A percentile compares a stretch with the other conserved stretches of the same genome.
phyloP scores from a whole-genome alignment of 73 alveolate species.

The Tetrahymena malaccensis region DNA sequence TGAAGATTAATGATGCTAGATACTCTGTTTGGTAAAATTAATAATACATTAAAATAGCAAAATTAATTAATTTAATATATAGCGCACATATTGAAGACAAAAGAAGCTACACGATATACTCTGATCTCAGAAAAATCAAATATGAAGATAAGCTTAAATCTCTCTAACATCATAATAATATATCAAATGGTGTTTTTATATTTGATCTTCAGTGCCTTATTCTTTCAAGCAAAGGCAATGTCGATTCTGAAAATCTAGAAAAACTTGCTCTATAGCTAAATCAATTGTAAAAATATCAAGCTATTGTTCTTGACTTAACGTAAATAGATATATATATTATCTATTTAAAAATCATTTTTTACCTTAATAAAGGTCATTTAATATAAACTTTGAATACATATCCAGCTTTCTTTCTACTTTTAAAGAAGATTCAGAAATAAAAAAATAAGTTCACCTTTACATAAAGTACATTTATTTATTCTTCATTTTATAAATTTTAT shows the following conservation, averaged over 20 bases:
- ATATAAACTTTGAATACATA: neutral
- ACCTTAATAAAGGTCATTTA: neutral
- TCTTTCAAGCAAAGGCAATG: neutral
- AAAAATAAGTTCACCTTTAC: neutral
- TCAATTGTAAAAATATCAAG: neutral
- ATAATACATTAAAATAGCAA: neutral
- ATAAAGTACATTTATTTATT: neutral
- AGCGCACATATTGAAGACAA: neutral
- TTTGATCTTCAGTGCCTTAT: neutral
- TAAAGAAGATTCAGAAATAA: neutral
- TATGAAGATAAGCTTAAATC: neutral
- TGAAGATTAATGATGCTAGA: neutral
- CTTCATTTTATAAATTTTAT: too few relatives aligned
- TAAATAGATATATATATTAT: neutral
- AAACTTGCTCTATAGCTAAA: neutral
- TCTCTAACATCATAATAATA: neutral
- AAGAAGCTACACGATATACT: neutral
- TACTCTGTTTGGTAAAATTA: neutral
- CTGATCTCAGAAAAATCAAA: neutral
- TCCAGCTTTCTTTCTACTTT: neutral
- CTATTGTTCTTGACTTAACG: neutral
- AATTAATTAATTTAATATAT: neutral
- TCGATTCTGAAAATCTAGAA: neutral
- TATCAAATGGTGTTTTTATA: neutral
- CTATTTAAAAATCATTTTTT: neutral